Base-by-base conservation (phyloP, 177 flowering plant genomes). In the Vitis hybrid region DNA sequence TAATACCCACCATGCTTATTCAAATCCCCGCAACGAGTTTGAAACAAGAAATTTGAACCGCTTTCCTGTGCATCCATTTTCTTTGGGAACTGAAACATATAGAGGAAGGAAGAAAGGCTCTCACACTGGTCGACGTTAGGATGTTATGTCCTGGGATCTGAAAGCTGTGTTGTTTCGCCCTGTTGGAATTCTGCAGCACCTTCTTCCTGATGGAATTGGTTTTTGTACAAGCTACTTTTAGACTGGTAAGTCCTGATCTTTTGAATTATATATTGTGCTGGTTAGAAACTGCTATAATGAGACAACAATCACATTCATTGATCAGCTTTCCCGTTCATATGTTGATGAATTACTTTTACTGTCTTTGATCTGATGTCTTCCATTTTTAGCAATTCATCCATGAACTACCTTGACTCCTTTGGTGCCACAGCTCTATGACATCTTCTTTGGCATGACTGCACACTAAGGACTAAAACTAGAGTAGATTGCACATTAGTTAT, bases 111-210 rank as follows among this genome's bases (percentile, higher is more conserved):
- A 26, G 60, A 67, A 48, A 49, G 66, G 65, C 5, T 56, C 13
- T 63, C 66, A 18, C 21, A 5, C 57, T 78, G 69, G 34, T 76
- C 70, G 13, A 64, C 64, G 14, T 74, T 70, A 30, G 79, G 81
- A 15, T 82, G 80, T 69, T 48, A 9, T 3, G 74, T 68, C 30
- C 32, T 13, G 17, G 67, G 74, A 49, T 45, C 70, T 7, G 52
- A 62, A 12, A 62, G 65, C 52, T 80, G 81, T 61, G 57, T 71
- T 64, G 67, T 70, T 49, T 55, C 70, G 49, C 68, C 62, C 10
- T 72, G 76, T 62, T 64, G 70, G 80, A 78, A 71, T 81, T 81
- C 52, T 81, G 82, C 73, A 65, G 60, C 65, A 70, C 56, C 40
- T 9, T 17, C 40, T 5, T 17, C 30, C 23, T 30, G 32, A 10